phyloP scores from a whole-genome alignment of 2,329 filamentous ascomycete genomes.

The Corniculantispora saksenae region DNA sequence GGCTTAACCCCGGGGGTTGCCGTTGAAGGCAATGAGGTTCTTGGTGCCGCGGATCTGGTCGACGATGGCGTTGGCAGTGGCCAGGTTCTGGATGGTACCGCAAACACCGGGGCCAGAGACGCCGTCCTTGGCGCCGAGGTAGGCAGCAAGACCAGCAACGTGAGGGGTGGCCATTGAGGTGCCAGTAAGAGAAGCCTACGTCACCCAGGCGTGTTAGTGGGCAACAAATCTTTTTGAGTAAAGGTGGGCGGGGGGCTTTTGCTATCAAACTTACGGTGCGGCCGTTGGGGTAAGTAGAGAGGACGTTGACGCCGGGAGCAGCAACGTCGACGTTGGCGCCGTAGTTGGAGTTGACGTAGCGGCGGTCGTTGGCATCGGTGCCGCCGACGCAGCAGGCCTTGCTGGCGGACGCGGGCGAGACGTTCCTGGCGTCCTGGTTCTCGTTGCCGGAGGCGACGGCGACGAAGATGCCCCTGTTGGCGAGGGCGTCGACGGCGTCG shows the following conservation, averaged over 20 bases:
- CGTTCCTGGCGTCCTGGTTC: constrained; percentile 44
- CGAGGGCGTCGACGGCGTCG: constrained; percentile 76
- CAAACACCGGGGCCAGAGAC: constrained; percentile 5
- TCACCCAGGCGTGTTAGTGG: not conserved
- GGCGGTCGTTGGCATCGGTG: constrained; percentile 44
- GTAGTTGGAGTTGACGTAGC: constrained; percentile 52
- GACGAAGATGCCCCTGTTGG: constrained; percentile 58
- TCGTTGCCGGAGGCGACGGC: constrained; percentile 55
- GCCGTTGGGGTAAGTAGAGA: constrained; percentile 43
- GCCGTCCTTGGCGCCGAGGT: constrained; percentile 18
- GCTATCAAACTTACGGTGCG: constrained; percentile 32
- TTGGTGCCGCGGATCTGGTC: not conserved
- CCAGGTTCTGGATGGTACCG: not conserved
- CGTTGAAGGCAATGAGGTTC: constrained; percentile 20
- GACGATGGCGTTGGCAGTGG: constrained; percentile 2
- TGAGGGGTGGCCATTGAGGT: constrained; percentile 27
- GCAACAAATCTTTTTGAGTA: not conserved
- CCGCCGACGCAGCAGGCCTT: constrained; percentile 54
- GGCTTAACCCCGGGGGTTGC: constrained; percentile 6
- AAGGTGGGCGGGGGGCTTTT: no score
- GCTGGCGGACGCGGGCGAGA: constrained; percentile 49
- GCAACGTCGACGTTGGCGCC: constrained; percentile 48
- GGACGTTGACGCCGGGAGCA: constrained; percentile 49
- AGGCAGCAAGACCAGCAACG: constrained; percentile 25
- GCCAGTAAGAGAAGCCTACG: constrained; percentile 22